These are phyloP conservation scores for Umbelopsis isabellina DNA, from an alignment of 192 early-diverging fungal genomes.

Conservation along the genomic window DNA sequence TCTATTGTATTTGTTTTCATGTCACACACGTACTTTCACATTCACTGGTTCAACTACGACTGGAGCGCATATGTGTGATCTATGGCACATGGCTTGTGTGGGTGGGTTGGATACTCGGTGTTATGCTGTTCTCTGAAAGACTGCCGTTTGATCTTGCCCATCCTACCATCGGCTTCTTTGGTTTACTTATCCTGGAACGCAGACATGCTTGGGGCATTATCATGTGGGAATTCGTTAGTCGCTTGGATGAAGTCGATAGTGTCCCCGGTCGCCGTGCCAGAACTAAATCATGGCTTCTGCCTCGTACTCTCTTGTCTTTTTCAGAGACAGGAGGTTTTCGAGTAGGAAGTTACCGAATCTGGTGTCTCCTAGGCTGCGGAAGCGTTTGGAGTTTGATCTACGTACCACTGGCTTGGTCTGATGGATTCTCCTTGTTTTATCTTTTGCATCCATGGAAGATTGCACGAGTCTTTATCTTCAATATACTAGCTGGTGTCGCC, in stretches of 20 bases:
- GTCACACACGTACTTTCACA: constrained; percentile 47
- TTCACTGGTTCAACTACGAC: constrained; percentile 38
- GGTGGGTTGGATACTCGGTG: constrained; percentile 55
- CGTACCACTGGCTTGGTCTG: constrained; percentile 27
- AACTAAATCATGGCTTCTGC: constrained; percentile 15
- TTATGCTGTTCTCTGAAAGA: constrained; percentile 48
- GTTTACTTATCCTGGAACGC: constrained; percentile 47
- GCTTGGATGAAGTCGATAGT: constrained; percentile 44
- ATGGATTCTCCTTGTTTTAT: constrained; percentile 29
- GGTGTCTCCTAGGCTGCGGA: constrained; percentile 48
- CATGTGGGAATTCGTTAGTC: constrained; percentile 50
- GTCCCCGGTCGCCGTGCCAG: constrained; percentile 6
- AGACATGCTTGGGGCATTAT: constrained; percentile 53
- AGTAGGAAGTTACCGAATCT: constrained; percentile 35
- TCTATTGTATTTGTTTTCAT: constrained; percentile 47
- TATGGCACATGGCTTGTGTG: constrained; percentile 63
- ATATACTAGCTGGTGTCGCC: constrained; percentile 38
- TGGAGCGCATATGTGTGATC: constrained; percentile 56
- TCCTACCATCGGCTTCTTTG: constrained; percentile 49
- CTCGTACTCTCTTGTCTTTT: constrained; percentile 4
- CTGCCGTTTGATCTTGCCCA: constrained; percentile 45
- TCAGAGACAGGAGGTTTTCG: constrained; percentile 22
- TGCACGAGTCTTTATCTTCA: constrained; percentile 28
- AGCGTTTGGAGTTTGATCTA: constrained; percentile 48
- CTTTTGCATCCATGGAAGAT: constrained; percentile 34